Conservation (phyloP, 208 protist species). For the Trypanosoma rangeli region DNA sequence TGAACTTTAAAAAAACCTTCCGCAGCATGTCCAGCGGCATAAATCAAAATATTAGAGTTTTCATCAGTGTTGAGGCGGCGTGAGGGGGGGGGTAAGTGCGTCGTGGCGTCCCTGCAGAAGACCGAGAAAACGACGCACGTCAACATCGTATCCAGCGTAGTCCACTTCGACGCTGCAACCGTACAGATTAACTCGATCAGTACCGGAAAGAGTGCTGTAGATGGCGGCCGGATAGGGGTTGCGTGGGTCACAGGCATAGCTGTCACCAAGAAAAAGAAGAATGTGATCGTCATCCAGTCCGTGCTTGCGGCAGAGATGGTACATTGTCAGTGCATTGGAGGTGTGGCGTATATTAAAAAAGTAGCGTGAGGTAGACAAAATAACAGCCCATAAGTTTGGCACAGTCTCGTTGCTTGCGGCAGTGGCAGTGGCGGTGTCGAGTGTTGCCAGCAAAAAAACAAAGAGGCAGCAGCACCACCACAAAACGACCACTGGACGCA, state of each 20-base stretch:
- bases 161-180: conserved; percentile 95
- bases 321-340: conserved; percentile 96
- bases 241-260: conserved; percentile 97
- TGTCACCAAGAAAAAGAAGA: conserved; percentile 97
- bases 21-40: conserved; percentile 96
- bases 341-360: conserved; percentile 99
- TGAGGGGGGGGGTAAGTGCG: conserved; percentile 79
- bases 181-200: conserved; percentile 74
- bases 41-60: conserved; percentile 97
- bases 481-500: background rate
- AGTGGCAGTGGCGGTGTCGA: background rate
- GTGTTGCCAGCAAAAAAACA: conserved; percentile 12
- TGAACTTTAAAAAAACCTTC: conserved; percentile 98
- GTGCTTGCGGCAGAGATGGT: conserved; percentile 93
- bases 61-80: conserved; percentile 94
- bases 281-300: conserved; percentile 96
- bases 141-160: conserved; percentile 97
- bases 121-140: conserved; percentile 94
- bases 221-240: conserved; percentile 90
- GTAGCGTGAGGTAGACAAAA: conserved; percentile 95
- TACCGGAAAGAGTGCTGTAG: conserved; percentile 39
- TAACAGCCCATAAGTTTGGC: conserved; percentile 93
- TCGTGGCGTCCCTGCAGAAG: conserved; percentile 95
- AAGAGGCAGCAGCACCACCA: conserved; percentile 4
- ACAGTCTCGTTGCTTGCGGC: background rate